These are phyloP conservation scores for Candida germanica DNA, from an alignment of 805 yeast genomes.

Conservation along the genomic window DNA sequence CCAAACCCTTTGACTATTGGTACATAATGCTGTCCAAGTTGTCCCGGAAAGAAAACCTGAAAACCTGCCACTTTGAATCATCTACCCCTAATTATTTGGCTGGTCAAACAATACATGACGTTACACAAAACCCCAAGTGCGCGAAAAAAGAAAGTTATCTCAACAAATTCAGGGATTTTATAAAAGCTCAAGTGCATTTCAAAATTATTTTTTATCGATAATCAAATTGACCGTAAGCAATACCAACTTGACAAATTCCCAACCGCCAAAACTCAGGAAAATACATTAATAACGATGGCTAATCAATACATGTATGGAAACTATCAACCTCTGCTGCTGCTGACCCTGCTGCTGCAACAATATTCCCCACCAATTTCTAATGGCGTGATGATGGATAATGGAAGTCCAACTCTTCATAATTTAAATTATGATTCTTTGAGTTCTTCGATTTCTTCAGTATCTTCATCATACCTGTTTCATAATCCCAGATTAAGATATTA, in stretches of 20 bases:
- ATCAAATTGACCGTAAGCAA: too few species aligned
- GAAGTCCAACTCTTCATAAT: conserved; percentile 26
- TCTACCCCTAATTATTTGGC: too few species aligned
- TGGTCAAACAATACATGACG: too few species aligned
- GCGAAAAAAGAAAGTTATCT: conserved; percentile 7
- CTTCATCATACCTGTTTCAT: conserved; percentile 35
- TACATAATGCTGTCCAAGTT: too few species aligned
- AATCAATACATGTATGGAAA: conserved; percentile 35
- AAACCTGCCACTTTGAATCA: too few species aligned
- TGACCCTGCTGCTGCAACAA: conserved; percentile 13
- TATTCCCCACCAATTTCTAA: conserved; percentile 16
- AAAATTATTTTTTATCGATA: too few species aligned
- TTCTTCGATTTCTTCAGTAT: conserved; percentile 11
- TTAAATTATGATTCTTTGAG: conserved; percentile 16
- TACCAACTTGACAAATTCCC: neutral
- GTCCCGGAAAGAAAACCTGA: too few species aligned
- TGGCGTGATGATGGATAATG: conserved; percentile 11
- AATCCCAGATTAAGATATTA: conserved; percentile 53
- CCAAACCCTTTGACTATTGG: too few species aligned
- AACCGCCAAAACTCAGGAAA: neutral
- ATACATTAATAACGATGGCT: conserved; percentile 1
- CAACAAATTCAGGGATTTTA: conserved; percentile 10
- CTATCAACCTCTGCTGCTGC: conserved; percentile 26
- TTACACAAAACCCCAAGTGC: conserved; percentile 3
- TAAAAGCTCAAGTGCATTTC: too few species aligned